Evolutionary conservation across 306 rosid genomes (phyloP), one percentile per base, ranked within the genome.

Genomic region (Trifolium subterraneum): DNA sequence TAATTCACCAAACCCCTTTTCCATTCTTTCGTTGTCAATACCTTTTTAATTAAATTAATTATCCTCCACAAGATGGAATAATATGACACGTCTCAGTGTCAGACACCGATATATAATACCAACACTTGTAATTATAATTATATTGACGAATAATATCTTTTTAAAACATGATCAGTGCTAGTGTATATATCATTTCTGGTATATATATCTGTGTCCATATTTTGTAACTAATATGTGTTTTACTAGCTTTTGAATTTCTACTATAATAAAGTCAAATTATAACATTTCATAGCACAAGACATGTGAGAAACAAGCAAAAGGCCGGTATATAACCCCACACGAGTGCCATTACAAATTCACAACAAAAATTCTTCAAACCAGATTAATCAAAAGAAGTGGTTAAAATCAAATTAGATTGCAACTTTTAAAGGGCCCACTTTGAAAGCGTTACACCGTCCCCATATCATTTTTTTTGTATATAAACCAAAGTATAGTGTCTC

Each of bases 371-470:
- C 68, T 16, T 35, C 44, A n/a, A 61, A 63, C 10, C 3, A 44
- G 11, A 20, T 20, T 31, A 18, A n/a, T 29, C 66, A 19, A 71
- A 31, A 75, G n/a, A 63, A 61, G 38, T n/a, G 41, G 42, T 27
- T 39, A 54, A 84, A 78, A 88, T 85, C 97, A 92, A 86, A 83
- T 77, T 31, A 70, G 27, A 67, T 10, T 72, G 64, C 65, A 68
- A 25, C 44, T 44, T 64, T 27, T 20, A 42, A 54, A 55, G 81
- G 82, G 27, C 78, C 84, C 87, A 83, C 84, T 38, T 56, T 8
- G 68, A 64, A 72, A 71, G 47, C 81, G 33, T 73, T 71, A 23
- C 84, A 85, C 89, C 88, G 86, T 83, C 89, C 72, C 62, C 65
- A 39, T 19, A 76, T 50, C 7, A 44, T 10, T 6, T 33, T 18